phyloP scores from a whole-genome alignment of 2,329 filamentous ascomycete species.

The Fusarium abutilonis region DNA sequence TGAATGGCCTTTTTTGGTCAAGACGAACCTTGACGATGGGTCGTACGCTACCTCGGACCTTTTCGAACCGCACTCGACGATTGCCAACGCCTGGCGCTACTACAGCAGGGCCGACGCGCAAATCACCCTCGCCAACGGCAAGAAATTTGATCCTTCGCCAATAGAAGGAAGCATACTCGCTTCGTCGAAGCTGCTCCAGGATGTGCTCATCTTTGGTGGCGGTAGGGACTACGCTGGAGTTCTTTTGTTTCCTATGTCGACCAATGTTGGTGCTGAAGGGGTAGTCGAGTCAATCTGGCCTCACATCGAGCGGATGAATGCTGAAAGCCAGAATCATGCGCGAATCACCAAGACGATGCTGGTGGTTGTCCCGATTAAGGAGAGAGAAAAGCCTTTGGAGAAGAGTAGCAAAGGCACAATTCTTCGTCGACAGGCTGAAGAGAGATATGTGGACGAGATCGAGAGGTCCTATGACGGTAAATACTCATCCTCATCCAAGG shows the following conservation, averaged over 20 bases:
- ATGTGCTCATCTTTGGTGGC: slow-evolving; percentile 71
- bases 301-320: slow-evolving; percentile 59
- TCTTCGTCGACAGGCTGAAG: slow-evolving; percentile 62
- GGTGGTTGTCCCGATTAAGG: slow-evolving; percentile 52
- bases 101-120: slow-evolving; percentile 69
- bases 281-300: slow-evolving; percentile 56
- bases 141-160: slow-evolving; percentile 73
- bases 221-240: slow-evolving; percentile 64
- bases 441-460: slow-evolving; percentile 59
- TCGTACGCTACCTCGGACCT: slow-evolving; percentile 72
- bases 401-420: slow-evolving; percentile 73
- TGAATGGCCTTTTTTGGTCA: slow-evolving; percentile 68
- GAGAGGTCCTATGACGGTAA: slow-evolving; percentile 54
- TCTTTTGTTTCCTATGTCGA: slow-evolving; percentile 60
- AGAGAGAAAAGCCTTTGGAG: slow-evolving; percentile 50
- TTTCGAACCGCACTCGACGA: slow-evolving; percentile 64
- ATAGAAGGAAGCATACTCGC: slow-evolving; percentile 65
- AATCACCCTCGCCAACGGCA: slow-evolving; percentile 70
- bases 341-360: slow-evolving; percentile 62
- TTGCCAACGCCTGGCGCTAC: slow-evolving; percentile 68
- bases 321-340: slow-evolving; percentile 59
- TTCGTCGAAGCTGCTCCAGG: slow-evolving; percentile 55
- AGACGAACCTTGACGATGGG: slow-evolving; percentile 66
- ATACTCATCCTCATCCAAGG: slow-evolving; percentile 5
- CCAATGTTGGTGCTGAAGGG: slow-evolving; percentile 46